Conservation (phyloP, 2,329 filamentous ascomycete genomes). For the Penicillium sumatraense region DNA sequence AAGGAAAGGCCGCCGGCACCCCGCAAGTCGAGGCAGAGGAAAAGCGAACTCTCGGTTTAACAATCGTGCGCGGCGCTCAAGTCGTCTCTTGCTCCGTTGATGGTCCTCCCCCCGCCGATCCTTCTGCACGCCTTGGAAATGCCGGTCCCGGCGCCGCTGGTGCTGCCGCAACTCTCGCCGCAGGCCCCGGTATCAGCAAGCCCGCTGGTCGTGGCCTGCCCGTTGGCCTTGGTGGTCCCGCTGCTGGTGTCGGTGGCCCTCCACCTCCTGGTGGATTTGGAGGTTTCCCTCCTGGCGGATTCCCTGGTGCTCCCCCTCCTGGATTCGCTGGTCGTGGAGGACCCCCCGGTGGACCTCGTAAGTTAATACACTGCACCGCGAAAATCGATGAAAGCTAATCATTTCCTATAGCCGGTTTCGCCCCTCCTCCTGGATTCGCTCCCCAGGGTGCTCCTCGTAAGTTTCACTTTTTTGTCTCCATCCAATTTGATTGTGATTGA, state of each 20-base stretch:
- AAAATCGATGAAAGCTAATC: slow-evolving; percentile 18
- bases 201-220: slow-evolving; percentile 86
- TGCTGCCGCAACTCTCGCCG: slow-evolving; percentile 69
- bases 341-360: slow-evolving; percentile 55
- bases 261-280: slow-evolving; percentile 65
- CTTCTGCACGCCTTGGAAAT: slow-evolving; percentile 84
- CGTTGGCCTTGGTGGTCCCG: slow-evolving; percentile 84
- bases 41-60: slow-evolving; percentile 94
- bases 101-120: slow-evolving; percentile 91
- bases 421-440: slow-evolving; percentile 53
- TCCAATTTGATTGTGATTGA: slow-evolving; percentile 8
- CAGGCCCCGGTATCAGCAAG: slow-evolving; percentile 87
- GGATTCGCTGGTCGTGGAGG: slow-evolving; percentile 58
- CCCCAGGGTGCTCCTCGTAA: slow-evolving; percentile 52
- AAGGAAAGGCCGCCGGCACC: slow-evolving; percentile 71
- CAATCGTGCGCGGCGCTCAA: slow-evolving; percentile 91
- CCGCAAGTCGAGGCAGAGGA: slow-evolving; percentile 84
- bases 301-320: slow-evolving; percentile 56
- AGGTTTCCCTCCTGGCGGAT: slow-evolving; percentile 57
- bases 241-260: slow-evolving; percentile 81
- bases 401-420: slow-evolving; percentile 48
- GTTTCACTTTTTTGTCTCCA: slow-evolving; percentile 26
- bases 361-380: slow-evolving; percentile 41
- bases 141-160: slow-evolving; percentile 64
- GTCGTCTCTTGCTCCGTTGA: slow-evolving; percentile 96